A percentile compares a stretch with the other conserved stretches of the same genome.
These are phyloP conservation scores for Epichloe sylvatica DNA, from an alignment of 2,329 filamentous ascomycete species.

Conservation along the genomic window DNA sequence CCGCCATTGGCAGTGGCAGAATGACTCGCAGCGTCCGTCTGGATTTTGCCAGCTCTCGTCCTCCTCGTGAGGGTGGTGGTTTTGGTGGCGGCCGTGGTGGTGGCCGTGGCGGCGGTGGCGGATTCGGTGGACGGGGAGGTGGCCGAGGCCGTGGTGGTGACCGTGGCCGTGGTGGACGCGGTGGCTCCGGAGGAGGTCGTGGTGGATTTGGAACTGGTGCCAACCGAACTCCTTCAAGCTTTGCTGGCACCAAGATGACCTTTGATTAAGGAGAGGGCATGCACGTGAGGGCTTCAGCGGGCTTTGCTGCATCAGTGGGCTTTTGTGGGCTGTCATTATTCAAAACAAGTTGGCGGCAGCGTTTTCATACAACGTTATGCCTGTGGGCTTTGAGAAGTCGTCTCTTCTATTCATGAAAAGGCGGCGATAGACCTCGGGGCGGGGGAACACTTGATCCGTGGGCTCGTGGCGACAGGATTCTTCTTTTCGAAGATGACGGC, in stretches of 20 bases:
- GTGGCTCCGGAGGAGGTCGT: conserved; percentile 36
- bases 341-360: conserved; percentile 24
- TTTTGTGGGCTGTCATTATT: conserved; percentile 44
- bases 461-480: conserved; percentile 20
- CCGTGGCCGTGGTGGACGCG: conserved; percentile 34
- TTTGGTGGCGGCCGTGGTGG: conserved; percentile 38
- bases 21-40: conserved; percentile 64
- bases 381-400: conserved; percentile 41
- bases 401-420: conserved; percentile 30
- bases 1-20: conserved; percentile 47
- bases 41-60: conserved; percentile 62
- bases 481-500: conserved; percentile 8
- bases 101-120: conserved; percentile 30
- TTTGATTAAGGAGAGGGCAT: conserved; percentile 33
- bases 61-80: conserved; percentile 41
- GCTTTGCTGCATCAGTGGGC: conserved; percentile 26
- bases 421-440: conserved; percentile 38
- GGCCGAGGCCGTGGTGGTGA: conserved; percentile 14
- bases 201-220: conserved; percentile 40
- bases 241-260: conserved; percentile 63
- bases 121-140: conserved; percentile 30
- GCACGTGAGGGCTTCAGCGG: conserved; percentile 30
- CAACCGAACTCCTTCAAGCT: conserved; percentile 25
- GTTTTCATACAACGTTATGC: conserved; percentile 11
- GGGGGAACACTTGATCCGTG: conserved; percentile 31